phyloP scores from a whole-genome alignment of 352 stramenopile genomes.

The Globisporangium apiculatum region DNA sequence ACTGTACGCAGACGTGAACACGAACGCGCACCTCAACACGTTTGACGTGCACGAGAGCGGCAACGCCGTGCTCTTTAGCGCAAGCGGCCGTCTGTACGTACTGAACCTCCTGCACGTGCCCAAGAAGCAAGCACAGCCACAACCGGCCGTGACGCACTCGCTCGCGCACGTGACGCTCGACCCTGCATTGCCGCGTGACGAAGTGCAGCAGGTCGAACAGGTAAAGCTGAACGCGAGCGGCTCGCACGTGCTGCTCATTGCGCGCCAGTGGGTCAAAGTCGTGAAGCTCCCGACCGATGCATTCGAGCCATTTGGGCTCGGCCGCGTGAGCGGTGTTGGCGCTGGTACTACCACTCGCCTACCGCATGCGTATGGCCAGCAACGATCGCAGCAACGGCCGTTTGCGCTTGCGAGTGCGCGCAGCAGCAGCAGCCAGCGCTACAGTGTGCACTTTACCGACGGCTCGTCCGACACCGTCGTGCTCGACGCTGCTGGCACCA shows the following conservation, averaged over 20 bases:
- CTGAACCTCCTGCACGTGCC: conserved; percentile 44
- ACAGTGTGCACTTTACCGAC: conserved; percentile 43
- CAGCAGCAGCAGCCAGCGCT: conserved; percentile 18
- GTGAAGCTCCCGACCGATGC: conserved; percentile 29
- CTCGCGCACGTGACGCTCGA: conserved; percentile 56
- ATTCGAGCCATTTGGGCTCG: background rate
- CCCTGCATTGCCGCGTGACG: conserved; percentile 35
- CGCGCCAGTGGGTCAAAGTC: conserved; percentile 55
- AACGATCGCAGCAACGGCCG: background rate
- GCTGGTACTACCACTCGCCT: no score
- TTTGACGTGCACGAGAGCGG: conserved; percentile 60
- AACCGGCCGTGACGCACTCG: conserved; percentile 1
- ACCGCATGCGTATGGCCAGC: background rate
- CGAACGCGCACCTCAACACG: conserved; percentile 46
- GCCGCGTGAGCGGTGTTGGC: conserved; percentile 1
- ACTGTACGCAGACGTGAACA: conserved; percentile 41
- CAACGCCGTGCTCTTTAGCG: conserved; percentile 40
- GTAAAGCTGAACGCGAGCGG: conserved; percentile 51
- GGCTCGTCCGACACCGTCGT: conserved; percentile 20
- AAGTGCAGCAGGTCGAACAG: conserved; percentile 46
- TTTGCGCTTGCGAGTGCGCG: background rate
- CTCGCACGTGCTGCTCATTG: conserved; percentile 45
- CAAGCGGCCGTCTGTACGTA: conserved; percentile 39
- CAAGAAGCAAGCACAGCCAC: conserved; percentile 4
- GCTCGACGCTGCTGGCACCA: conserved; percentile 11